A percentile compares a stretch with the other conserved stretches of the same genome.
Conservation (phyloP, 2,329 filamentous ascomycete species). For the Sclerotinia glacialis region DNA sequence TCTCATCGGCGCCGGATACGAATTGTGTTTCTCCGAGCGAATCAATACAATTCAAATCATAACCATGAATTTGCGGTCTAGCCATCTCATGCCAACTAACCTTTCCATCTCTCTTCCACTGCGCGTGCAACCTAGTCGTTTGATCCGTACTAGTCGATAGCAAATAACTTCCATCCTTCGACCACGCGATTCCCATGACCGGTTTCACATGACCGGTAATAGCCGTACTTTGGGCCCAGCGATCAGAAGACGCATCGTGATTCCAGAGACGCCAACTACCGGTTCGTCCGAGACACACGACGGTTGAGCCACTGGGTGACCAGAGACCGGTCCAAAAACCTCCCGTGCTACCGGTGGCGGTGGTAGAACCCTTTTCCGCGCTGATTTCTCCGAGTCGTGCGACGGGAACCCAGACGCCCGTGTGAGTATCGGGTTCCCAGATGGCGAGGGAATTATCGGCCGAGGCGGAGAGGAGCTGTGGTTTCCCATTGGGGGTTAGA, state of each 20-base stretch:
- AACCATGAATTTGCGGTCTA: conserved; percentile 94
- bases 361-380: conserved; percentile 90
- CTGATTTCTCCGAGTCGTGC: conserved; percentile 90
- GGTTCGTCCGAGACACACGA: conserved; percentile 82
- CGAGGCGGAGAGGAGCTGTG: conserved; percentile 82
- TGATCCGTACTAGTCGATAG: conserved; percentile 89
- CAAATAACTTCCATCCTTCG: conserved; percentile 75
- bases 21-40: conserved; percentile 71
- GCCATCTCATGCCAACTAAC: conserved; percentile 92
- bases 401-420: conserved; percentile 87
- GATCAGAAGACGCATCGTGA: conserved; percentile 56
- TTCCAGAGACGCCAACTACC: conserved; percentile 92
- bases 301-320: conserved; percentile 71
- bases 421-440: conserved; percentile 80
- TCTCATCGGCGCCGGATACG: conserved; percentile 94
- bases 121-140: conserved; percentile 81
- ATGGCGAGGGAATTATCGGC: conserved; percentile 93
- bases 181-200: conserved; percentile 82
- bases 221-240: conserved; percentile 74
- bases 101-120: conserved; percentile 60
- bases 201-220: conserved; percentile 81
- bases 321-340: conserved; percentile 96
- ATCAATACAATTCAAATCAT: conserved; percentile 93
- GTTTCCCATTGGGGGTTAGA: conserved; percentile 42
- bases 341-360: conserved; percentile 90